Evolutionary conservation across 352 stramenopile genomes (phyloP), one percentile per base, ranked within the genome.

Genomic region (Blastocystis sp.): DNA sequence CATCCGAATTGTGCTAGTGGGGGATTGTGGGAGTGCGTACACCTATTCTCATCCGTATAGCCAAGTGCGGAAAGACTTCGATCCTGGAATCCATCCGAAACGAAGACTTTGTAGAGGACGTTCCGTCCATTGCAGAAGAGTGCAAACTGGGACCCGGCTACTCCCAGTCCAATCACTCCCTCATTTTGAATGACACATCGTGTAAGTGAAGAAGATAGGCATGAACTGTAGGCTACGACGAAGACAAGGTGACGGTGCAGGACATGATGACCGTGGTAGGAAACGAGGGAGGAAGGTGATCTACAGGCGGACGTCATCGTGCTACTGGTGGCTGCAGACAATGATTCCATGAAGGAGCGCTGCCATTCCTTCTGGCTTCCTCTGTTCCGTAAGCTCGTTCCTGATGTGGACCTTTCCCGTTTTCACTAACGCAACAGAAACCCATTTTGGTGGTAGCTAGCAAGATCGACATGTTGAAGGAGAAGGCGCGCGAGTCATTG

Each of bases 241-340:
- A 40, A 16, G 42, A 78, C 36, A 59, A 78, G 36, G 67, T 61
- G 42, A 24, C 38, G 9, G 49, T 51, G 7, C 42, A 78, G 32
- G 32, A 29, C 57, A 14, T 78, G 24, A n/a, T 78, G 36, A 32
- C 36, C 24, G 36, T 56, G 18, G 67, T 78, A 32, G 51, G 32
- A 14, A 6, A 6, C 4, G 51, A 6, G 51, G 32, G 32, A 3
- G 3, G 3, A 27, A 59, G n/a, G 3, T 59, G 3, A 32, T 3
- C n/a, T 61, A 27, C 57, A 78, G 67, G 42, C 67, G n/a, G 67
- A 78, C 32, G 67, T 78, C 18, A 40, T 78, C 34, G 67, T 78
- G 14, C 27, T 61, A n/a, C 14, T 78, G n/a, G 67, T 51, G 16
- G 38, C 21, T 78, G 24, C 44, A 38, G 38, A 57, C 21, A 11